Conservation (phyloP, 2,329 filamentous ascomycete species). For the Chaetoscypha palmicola region DNA sequence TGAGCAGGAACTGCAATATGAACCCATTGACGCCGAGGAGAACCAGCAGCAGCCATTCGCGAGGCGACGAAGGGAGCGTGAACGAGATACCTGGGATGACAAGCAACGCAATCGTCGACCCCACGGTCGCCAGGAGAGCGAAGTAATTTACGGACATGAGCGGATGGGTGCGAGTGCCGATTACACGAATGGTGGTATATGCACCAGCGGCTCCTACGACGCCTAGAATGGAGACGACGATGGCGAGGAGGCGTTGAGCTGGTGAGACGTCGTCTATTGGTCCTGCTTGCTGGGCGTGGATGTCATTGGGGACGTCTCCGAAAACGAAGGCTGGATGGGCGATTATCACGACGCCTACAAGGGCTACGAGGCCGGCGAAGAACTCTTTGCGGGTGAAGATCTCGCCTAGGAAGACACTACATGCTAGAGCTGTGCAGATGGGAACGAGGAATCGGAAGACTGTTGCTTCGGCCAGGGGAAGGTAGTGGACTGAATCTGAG, state of each 20-base stretch:
- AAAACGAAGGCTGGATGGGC: constrained; percentile 47
- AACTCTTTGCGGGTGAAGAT: constrained; percentile 72
- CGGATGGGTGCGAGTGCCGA: constrained; percentile 73
- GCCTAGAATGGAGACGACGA: constrained; percentile 66
- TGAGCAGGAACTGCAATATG: constrained; percentile 79
- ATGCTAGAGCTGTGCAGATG: constrained; percentile 72
- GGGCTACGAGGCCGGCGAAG: constrained; percentile 65
- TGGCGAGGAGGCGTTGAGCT: constrained; percentile 46
- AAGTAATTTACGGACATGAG: constrained; percentile 88
- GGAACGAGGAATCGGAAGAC: constrained; percentile 85
- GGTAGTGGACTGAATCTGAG: constrained; percentile 49
- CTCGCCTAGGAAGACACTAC: constrained; percentile 65
- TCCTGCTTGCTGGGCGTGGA: constrained; percentile 7
- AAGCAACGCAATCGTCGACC: constrained; percentile 47
- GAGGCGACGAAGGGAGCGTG: constrained; percentile 36
- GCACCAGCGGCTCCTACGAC: constrained; percentile 70
- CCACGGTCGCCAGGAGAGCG: constrained; percentile 58
- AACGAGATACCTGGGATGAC: constrained; percentile 40
- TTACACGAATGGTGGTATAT: constrained; percentile 69
- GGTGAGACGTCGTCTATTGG: constrained; percentile 19
- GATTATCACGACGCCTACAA: constrained; percentile 77
- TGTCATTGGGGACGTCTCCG: constrained; percentile 11
- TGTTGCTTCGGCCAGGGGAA: constrained; percentile 80
- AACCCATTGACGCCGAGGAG: constrained; percentile 70
- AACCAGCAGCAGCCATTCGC: constrained; percentile 57